Evolutionary conservation across 768 basidiomycete genomes (phyloP), one percentile per base, ranked within the genome.

Genomic region (Boletus insuetus): DNA sequence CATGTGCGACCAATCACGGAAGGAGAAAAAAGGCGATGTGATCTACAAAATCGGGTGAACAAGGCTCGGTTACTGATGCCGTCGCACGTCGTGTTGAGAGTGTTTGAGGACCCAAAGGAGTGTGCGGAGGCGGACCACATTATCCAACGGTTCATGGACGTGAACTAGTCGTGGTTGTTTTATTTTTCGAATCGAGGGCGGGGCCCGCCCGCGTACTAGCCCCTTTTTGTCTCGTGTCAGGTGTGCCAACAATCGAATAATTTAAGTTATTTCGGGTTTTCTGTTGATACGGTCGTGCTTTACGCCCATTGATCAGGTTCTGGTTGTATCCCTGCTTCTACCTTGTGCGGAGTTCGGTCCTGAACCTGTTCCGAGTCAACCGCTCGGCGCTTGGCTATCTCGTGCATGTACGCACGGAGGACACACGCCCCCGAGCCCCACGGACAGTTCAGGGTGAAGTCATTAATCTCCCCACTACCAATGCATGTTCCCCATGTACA

Each of bases 91-190:
- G 69, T 74, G 19, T 68, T 92, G 64, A 78, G 88, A 49, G 67
- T 91, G 26, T 93, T 93, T 66, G 78, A 82, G 61, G 69, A 82
- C 40, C 85, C 91, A 11, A 72, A 62, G 58, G 88, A 93, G 62
- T 91, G 89, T 65, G 75, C 79, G 16, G 90, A 92, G 69, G 80
- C 77, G 22, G 71, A 71, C 37, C 71, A 75, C 45, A 73, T 82
- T 53, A 63, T 83, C 47, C 63, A 45, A 17, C 55, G 35, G 37
- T 32, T 65, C 24, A 32, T 31, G 41, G n/a, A 13, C 40, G 38
- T 20, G 38, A 41, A n/a, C 22, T 61, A 47, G 19, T 16, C n/a
- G 11, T 32, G n/a, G 43, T 22, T 4, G 12, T 43, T 34, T 35
- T 29, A 17, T 46, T 41, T 34, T 26, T 16, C 48, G n/a, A 52